A percentile compares a stretch with the other conserved stretches of the same genome.
Evolutionary conservation across 2,329 filamentous ascomycete species (phyloP).

Genomic region (Emergomyces pasteurianus): DNA sequence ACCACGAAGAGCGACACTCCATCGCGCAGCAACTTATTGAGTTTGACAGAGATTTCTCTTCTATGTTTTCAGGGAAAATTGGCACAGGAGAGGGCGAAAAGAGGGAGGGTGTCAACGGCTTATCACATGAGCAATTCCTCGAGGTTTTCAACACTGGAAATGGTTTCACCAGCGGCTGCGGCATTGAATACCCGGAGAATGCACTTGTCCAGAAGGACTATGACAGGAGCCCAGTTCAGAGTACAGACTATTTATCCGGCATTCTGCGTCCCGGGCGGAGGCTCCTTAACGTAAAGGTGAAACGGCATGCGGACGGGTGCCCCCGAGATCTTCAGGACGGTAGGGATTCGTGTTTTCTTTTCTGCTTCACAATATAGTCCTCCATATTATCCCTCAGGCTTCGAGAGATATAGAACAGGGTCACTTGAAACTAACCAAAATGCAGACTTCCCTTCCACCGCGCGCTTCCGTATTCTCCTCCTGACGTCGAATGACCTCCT

Average conservation of each 20-base stretch:
- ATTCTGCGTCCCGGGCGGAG: conserved; percentile 25
- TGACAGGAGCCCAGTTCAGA: conserved; percentile 16
- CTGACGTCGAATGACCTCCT: conserved; percentile 26
- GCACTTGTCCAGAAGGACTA: conserved; percentile 16
- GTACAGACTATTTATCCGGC: conserved; percentile 24
- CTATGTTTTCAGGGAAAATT: conserved; percentile 31
- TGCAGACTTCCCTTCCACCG: conserved; percentile 25
- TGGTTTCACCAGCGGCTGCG: conserved; percentile 29
- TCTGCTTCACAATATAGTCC: not conserved
- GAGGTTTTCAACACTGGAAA: conserved; percentile 27
- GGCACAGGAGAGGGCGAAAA: conserved; percentile 15
- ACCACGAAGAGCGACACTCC: conserved; percentile 25
- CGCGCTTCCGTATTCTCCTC: conserved; percentile 26
- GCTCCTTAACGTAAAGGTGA: conserved; percentile 22
- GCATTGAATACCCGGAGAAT: conserved; percentile 26
- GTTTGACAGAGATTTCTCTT: conserved; percentile 29
- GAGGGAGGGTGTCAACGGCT: conserved; percentile 9
- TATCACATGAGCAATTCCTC: conserved; percentile 26
- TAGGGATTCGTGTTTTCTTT: not conserved
- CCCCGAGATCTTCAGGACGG: conserved; percentile 26
- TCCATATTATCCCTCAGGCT: not conserved
- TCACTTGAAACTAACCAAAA: conserved; percentile 1
- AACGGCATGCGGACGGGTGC: conserved; percentile 27
- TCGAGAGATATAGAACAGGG: no score
- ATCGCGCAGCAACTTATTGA: conserved; percentile 28